Conservation (phyloP, 2,329 filamentous ascomycete genomes). For the Nothophoma quercina region DNA sequence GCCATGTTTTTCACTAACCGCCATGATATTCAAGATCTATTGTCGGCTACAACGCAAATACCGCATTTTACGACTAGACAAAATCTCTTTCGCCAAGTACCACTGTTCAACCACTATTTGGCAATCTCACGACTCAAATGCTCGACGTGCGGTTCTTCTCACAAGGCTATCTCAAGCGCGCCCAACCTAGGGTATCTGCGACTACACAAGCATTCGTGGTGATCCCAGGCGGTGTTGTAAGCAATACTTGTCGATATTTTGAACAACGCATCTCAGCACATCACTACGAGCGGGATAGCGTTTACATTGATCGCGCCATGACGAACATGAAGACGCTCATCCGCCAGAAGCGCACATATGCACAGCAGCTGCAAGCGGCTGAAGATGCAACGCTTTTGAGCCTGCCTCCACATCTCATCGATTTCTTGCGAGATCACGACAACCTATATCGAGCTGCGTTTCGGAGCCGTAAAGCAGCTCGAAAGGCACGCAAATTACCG, state of each 20-base stretch:
- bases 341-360: conserved; percentile 2
- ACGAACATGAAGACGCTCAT: neutral
- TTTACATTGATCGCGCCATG: conserved; percentile 2
- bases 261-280: conserved; percentile 3
- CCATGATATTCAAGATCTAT: neutral
- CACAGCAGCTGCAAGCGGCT: neutral
- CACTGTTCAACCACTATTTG: neutral
- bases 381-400: conserved; percentile 2
- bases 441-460: conserved; percentile 7
- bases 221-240: neutral
- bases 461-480: neutral
- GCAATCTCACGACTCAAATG: neutral
- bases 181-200: neutral
- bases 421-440: conserved; percentile 14
- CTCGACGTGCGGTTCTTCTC: neutral
- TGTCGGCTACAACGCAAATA: neutral
- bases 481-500: neutral
- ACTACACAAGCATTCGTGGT: neutral
- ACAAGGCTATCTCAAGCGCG: neutral
- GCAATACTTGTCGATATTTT: neutral
- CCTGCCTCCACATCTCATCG: neutral
- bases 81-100: too few species aligned
- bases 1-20: neutral
- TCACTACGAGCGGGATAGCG: neutral
- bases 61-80: neutral